Conservation (phyloP, 805 yeast species). For the Yarrowia alimentaria region DNA sequence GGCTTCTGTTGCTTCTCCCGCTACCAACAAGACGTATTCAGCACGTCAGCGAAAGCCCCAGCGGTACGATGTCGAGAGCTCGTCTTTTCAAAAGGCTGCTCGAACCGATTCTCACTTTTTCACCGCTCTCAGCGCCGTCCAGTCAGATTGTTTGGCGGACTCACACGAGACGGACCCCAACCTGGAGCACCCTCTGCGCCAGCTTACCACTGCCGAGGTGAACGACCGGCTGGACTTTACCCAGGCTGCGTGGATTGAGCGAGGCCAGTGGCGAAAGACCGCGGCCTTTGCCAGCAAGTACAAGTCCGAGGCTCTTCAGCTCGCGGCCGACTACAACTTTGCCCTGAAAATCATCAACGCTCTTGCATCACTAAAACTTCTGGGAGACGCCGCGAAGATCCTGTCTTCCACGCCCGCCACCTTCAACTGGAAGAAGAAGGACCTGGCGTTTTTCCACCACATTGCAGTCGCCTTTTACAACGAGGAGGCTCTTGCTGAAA, state of each 20-base stretch:
- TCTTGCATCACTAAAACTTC: conserved; percentile 10
- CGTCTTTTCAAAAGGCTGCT: not conserved
- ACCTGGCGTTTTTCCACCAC: conserved; percentile 16
- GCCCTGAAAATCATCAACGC: conserved; percentile 25
- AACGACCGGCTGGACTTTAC: conserved; percentile 7
- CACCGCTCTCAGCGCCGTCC: conserved; percentile 15
- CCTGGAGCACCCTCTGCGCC: conserved; percentile 3
- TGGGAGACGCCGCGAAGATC: conserved; percentile 7
- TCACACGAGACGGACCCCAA: conserved; percentile 1
- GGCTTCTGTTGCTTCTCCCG: not conserved
- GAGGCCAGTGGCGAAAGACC: conserved; percentile 21
- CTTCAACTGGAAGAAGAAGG: conserved; percentile 19
- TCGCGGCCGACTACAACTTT: conserved; percentile 17
- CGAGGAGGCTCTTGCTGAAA: conserved; percentile 4
- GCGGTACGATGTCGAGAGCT: not conserved
- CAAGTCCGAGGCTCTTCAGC: not conserved
- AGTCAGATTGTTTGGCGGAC: conserved; percentile 2
- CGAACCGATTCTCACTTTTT: conserved; percentile 12
- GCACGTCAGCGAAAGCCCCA: conserved; percentile 3
- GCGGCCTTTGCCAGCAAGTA: not conserved
- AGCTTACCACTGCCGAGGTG: not conserved
- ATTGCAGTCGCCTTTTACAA: conserved; percentile 3
- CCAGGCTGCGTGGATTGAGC: conserved; percentile 22
- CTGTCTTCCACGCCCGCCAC: conserved; percentile 1
- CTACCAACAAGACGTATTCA: not conserved